Evolutionary conservation across 2,329 filamentous ascomycete genomes (phyloP).

Genomic region (Thielaviopsis euricoi): DNA sequence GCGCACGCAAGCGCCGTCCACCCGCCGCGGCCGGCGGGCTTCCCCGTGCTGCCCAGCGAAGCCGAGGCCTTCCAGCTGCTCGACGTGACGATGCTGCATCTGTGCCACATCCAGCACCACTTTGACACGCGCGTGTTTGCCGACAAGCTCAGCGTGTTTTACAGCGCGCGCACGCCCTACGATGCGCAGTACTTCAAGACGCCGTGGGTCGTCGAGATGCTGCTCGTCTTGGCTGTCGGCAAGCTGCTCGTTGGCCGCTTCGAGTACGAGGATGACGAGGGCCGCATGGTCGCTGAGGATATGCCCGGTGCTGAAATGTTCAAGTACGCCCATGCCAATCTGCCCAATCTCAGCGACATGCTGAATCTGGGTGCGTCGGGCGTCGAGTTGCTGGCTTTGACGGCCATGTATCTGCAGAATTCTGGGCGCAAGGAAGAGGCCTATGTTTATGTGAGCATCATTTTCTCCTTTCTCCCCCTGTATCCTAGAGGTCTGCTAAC

Average conservation of each 20-base stretch:
- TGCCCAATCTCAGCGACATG: slow-evolving; percentile 16
- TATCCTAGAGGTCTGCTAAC: not conserved
- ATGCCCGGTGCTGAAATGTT: slow-evolving; percentile 11
- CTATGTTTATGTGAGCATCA: slow-evolving; percentile 10
- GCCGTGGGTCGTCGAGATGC: slow-evolving; percentile 10
- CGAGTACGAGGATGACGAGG: slow-evolving; percentile 8
- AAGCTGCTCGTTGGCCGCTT: slow-evolving; percentile 8
- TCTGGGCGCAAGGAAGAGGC: slow-evolving; percentile 12
- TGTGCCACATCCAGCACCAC: slow-evolving; percentile 16
- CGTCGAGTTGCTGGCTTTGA: slow-evolving; percentile 17
- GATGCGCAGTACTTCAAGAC: slow-evolving; percentile 9
- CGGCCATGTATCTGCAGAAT: slow-evolving; percentile 12
- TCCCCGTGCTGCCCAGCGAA: slow-evolving; percentile 10
- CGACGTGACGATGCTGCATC: slow-evolving; percentile 14
- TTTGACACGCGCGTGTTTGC: slow-evolving; percentile 14
- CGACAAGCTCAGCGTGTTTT: slow-evolving; percentile 5
- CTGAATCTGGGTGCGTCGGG: slow-evolving; percentile 17
- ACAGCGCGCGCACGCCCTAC: not conserved
- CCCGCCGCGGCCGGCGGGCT: not conserved
- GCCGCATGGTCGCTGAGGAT: slow-evolving; percentile 6
- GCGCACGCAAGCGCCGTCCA: not conserved
- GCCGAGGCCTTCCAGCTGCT: slow-evolving; percentile 13
- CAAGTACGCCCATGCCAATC: slow-evolving; percentile 15
- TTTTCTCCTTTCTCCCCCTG: no score
- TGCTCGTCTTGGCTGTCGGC: slow-evolving; percentile 10